Evolutionary conservation across 176 grass and related monocot species (phyloP).

Genomic region (Aegilops longissima): DNA sequence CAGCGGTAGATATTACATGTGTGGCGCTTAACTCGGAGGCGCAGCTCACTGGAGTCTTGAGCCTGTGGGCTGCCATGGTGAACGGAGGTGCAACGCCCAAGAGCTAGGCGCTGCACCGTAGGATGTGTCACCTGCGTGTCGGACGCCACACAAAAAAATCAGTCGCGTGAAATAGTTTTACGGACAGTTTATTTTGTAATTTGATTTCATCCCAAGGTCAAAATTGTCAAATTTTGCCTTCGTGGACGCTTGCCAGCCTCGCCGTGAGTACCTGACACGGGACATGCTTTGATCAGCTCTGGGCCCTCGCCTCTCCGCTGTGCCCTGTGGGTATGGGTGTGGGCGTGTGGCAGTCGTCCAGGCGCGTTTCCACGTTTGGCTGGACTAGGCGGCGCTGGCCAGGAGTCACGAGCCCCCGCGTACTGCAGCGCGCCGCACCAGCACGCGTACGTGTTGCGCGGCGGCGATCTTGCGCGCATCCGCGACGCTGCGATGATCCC

Average conservation of each 20-base stretch:
- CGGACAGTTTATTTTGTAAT: no score
- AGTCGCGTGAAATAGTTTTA: no score
- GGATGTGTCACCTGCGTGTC: no score
- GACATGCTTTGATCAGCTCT: conserved; percentile 15
- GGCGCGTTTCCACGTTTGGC: conserved; percentile 16
- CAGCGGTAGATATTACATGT: no score
- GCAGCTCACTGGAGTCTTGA: no score
- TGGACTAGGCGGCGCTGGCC: not conserved
- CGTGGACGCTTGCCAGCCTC: not conserved
- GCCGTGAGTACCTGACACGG: not conserved
- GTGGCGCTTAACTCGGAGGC: no score
- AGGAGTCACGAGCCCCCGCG: not conserved
- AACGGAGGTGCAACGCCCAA: no score
- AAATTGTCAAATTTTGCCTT: no score
- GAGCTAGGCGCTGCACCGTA: no score
- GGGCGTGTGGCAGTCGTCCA: not conserved
- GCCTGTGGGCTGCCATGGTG: no score
- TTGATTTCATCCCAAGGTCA: no score
- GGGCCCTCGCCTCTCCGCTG: not conserved
- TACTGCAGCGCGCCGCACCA: not conserved
- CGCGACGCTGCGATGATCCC: not conserved
- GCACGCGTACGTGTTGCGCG: not conserved
- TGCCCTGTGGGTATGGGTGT: not conserved
- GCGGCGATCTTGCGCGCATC: not conserved
- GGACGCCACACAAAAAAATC: no score